Base-by-base conservation (phyloP, 305 asterid species). In the Solanum chacoense region DNA sequence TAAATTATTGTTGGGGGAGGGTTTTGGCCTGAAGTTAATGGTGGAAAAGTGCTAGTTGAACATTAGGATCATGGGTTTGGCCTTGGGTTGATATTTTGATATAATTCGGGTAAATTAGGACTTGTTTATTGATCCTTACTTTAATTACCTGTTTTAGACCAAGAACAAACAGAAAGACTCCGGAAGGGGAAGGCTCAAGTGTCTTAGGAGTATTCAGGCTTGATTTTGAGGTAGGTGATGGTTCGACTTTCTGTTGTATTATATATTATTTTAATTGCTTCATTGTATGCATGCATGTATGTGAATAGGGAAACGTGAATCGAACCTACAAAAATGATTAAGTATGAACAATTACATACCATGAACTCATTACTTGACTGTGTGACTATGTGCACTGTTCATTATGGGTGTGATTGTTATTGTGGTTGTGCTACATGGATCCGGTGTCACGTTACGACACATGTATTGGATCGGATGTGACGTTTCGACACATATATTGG, bases 401-500 rank as follows among this genome's bases (percentile, higher is more conserved):
- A 59, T 59, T 59, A 59, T 20, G 11, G 0, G 11, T 20, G 69
- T 59, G 11, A 59, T 7, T 59, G 11, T 20, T 2, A 59, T 20
- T 20, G 5, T 59, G 1, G 24, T 55, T 18, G 10, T 18, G 67
- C 0, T 55, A 1, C 0, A 11, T 55, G 1, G 67, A 18, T 55
- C 2, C 0, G 11, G 24, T 55, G 0, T 55, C 24, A 55, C 3
- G 4, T 18, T 55, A 0, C 1, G 4, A 7, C 4, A 55, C 10
- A 55, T 55, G 24, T 18, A 55, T 18, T 55, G 2, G 24, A 18
- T 55, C 1, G 2, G 2, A 4, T 55, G 11, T 18, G 4, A 55
- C 9, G 0, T 16, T 55, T 0, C 0, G 10, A 18, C 4, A 2
- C 10, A 50, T 2, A 55, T 55, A 18, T 55, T 55, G 0, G n/a